A percentile compares a stretch with the other conserved stretches of the same genome.
phyloP scores from a whole-genome alignment of 208 protist species.

The Leishmania turanica region DNA sequence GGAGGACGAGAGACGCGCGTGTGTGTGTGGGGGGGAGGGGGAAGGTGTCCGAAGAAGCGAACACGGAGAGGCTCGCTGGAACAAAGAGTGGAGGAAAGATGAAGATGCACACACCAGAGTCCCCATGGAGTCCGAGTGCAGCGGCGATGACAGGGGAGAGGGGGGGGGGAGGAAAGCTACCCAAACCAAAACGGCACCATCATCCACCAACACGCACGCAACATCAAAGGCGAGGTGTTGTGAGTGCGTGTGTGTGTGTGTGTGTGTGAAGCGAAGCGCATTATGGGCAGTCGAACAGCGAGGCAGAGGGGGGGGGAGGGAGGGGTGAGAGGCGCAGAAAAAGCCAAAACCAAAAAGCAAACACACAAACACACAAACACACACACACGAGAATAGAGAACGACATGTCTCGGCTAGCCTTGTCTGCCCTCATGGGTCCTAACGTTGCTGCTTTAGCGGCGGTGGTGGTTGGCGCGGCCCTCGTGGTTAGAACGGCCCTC shows the following conservation, averaged over 20 bases:
- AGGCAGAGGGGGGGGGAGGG: background rate
- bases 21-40: background rate
- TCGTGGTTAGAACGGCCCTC: constrained; percentile 7
- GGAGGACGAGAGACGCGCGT: background rate
- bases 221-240: background rate
- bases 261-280: background rate
- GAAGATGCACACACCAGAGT: background rate
- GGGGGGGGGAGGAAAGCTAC: background rate
- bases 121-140: background rate
- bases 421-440: background rate
- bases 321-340: background rate
- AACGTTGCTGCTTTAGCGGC: constrained; percentile 11
- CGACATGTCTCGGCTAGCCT: background rate
- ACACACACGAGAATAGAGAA: background rate
- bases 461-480: constrained; percentile 14
- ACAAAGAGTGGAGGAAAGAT: background rate
- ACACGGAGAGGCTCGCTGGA: background rate
- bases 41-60: background rate
- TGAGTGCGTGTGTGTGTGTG: background rate
- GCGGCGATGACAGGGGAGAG: background rate
- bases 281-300: background rate
- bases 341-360: background rate
- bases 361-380: constrained; percentile 5
- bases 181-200: background rate
- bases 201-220: background rate